Evolutionary conservation across 2,329 filamentous ascomycete genomes (phyloP).

Genomic region (Scytalidium sp.): DNA sequence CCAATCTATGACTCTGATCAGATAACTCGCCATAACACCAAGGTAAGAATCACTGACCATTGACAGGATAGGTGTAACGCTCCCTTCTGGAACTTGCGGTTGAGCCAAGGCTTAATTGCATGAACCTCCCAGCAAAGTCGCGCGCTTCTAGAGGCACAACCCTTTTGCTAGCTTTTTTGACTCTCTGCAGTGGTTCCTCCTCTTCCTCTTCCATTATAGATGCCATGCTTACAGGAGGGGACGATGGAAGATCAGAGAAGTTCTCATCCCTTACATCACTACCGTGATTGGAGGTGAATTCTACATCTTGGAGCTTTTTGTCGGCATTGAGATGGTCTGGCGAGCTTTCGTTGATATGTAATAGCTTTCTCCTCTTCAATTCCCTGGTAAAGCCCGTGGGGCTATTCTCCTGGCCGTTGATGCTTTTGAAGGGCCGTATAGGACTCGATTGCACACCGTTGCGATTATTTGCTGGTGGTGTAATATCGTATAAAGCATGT

Average conservation of each 20-base stretch:
- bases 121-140: constrained; percentile 20
- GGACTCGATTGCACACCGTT: constrained; percentile 24
- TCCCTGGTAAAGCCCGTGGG: constrained; percentile 20
- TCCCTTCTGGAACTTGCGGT: constrained; percentile 13
- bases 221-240: constrained; percentile 17
- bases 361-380: constrained; percentile 27
- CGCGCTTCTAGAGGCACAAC: constrained; percentile 18
- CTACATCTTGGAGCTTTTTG: constrained; percentile 2
- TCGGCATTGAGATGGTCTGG: constrained; percentile 10
- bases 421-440: constrained; percentile 15
- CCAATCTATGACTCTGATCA: constrained; percentile 24
- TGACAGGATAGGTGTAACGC: constrained; percentile 21
- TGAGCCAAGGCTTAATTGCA: constrained; percentile 20
- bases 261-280: constrained; percentile 1
- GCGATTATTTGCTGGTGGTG: constrained; percentile 19
- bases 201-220: constrained; percentile 3
- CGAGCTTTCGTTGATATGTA: constrained; percentile 16
- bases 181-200: constrained; percentile 3
- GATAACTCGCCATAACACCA: neutral
- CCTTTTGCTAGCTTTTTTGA: constrained; percentile 12
- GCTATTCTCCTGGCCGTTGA: constrained; percentile 19
- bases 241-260: constrained; percentile 13
- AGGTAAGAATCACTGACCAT: constrained; percentile 19
- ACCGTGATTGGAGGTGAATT: constrained; percentile 1
- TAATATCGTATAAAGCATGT: constrained; percentile 24